Evolutionary conservation across 2,329 filamentous ascomycete genomes (phyloP), one percentile per base, ranked within the genome.

Genomic region (Monosporascus sp.): DNA sequence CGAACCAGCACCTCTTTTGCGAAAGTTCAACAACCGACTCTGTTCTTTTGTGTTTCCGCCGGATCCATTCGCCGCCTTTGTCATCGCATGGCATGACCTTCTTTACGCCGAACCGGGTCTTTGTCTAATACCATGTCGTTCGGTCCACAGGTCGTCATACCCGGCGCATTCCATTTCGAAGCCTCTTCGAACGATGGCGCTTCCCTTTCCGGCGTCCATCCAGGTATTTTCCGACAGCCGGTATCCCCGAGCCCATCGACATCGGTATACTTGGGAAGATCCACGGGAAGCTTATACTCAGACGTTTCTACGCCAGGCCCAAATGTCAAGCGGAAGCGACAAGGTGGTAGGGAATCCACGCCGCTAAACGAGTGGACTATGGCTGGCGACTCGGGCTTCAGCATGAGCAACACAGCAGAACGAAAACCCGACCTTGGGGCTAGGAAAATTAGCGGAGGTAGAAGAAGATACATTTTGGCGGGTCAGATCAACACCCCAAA

Each of bases 401-500:
- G 62, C 49, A 54, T 62, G 50, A 68, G 70, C 14, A 60, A 58
- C 25, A 55, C 60, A 4, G 53, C 58, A 24, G 65, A 68, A 37
- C 61, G 60, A 53, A 60, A 60, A 11, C 52, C 49, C 41, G 52
- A 59, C 5, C 45, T 50, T 31, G 59, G 49, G 5, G 52, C 52
- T 24, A 53, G 59, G 39, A 57, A 55, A 25, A 58, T 47, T 48
- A 51, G 51, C 25, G 60, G 57, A 15, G 58, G 52, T 17, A 65
- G 65, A 38, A 61, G 64, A 37, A 67, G 68, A 49, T 83, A 83
- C 56, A 73, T 75, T 2, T 68, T 83, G 9, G 79, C 78, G 6
- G 80, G 80, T 18, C 77, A 81, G 61, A 76, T 82, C 48, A 73
- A 77, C 48, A 79, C 77, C 0, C 76, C 77, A 0, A 68, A 64